A percentile compares a stretch with the other conserved stretches of the same genome.
Evolutionary conservation across 192 early-diverging fungal genomes (phyloP).

Genomic region (Backusella luteola): DNA sequence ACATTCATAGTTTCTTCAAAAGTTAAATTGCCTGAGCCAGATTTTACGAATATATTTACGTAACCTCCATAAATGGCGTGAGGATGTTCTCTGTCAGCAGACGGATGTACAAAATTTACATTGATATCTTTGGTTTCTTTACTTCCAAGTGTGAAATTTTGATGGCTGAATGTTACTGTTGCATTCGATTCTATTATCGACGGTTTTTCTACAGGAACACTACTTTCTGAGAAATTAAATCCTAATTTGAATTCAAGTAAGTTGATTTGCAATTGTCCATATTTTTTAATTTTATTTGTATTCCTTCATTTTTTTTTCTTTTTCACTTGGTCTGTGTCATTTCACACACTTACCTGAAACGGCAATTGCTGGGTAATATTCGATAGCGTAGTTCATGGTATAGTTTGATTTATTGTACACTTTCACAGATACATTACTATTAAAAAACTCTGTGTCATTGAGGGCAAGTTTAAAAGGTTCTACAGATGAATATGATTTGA

Average conservation of each 20-base stretch:
- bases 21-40: not conserved
- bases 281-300: not conserved
- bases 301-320: constrained; percentile 13
- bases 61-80: constrained; percentile 43
- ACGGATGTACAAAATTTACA: constrained; percentile 4
- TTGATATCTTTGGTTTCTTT: not conserved
- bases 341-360: constrained; percentile 35
- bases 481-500: constrained; percentile 29
- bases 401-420: constrained; percentile 40
- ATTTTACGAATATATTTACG: constrained; percentile 23
- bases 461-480: constrained; percentile 40
- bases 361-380: constrained; percentile 29
- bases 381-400: constrained; percentile 24
- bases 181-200: not conserved
- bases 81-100: constrained; percentile 10
- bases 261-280: constrained; percentile 23
- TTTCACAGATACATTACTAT: constrained; percentile 24
- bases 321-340: constrained; percentile 31
- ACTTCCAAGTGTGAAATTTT: not conserved
- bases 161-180: not conserved
- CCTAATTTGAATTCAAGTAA: not conserved
- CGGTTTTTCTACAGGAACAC: constrained; percentile 3
- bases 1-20: constrained; percentile 26
- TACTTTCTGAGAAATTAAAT: constrained; percentile 23
- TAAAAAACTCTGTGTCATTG: constrained; percentile 42